phyloP scores from a whole-genome alignment of 192 early-diverging fungal species.

The Helicostylum pulchrum region DNA sequence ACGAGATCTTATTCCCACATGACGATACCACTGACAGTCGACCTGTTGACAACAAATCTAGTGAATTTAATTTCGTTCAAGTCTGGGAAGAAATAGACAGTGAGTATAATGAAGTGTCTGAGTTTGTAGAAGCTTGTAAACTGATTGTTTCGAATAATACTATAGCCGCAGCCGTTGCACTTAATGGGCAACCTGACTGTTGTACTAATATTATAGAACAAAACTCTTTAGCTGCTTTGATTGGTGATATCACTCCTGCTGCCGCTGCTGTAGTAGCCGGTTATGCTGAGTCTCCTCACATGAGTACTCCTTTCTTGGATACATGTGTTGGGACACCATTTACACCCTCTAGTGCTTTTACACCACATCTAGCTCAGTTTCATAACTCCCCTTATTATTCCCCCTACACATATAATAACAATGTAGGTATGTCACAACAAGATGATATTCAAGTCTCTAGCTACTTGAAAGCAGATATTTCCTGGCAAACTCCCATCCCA shows the following conservation, averaged over 20 bases:
- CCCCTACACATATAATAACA: not conserved
- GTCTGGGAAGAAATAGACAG: not conserved
- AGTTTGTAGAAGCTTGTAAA: conserved; percentile 11
- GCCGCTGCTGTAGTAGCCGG: not conserved
- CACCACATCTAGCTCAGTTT: conserved; percentile 8
- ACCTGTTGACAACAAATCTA: too few species aligned
- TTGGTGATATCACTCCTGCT: conserved; percentile 7
- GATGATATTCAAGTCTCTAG: not conserved
- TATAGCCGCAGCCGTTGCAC: not conserved
- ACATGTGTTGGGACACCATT: conserved; percentile 1
- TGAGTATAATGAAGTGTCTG: not conserved
- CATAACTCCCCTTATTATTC: conserved; percentile 3
- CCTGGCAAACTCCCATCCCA: not conserved
- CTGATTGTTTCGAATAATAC: not conserved
- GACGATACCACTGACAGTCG: not conserved
- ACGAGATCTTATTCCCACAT: not conserved
- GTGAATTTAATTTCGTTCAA: conserved; percentile 7
- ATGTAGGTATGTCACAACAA: not conserved
- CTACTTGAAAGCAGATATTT: conserved; percentile 4
- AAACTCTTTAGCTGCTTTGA: not conserved
- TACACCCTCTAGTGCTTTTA: conserved; percentile 4
- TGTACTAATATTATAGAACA: not conserved
- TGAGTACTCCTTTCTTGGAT: conserved; percentile 7
- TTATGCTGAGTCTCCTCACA: not conserved
- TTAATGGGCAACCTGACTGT: not conserved